Evolutionary conservation across 2,329 filamentous ascomycete species (phyloP).

Genomic region (Dactylellina leptospora): DNA sequence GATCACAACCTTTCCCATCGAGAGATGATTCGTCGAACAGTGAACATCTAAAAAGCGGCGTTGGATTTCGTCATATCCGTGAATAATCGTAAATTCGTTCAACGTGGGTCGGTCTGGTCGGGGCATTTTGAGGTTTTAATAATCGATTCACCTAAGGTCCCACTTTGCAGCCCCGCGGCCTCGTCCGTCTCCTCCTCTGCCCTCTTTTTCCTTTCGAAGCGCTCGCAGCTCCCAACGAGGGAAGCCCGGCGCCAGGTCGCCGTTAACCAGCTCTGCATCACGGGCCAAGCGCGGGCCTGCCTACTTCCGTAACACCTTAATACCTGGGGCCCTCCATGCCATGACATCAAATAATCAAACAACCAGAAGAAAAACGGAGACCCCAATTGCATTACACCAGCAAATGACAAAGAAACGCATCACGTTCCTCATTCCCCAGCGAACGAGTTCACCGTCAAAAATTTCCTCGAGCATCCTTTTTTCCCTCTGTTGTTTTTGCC

Average conservation of each 20-base stretch:
- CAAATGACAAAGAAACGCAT: slow-evolving; percentile 46
- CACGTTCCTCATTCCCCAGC: not conserved
- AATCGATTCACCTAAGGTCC: slow-evolving; percentile 11
- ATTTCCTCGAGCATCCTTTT: not conserved
- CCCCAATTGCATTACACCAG: slow-evolving; percentile 30
- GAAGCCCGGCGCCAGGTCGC: slow-evolving; percentile 33
- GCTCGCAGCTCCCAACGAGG: not conserved
- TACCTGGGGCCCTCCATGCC: not conserved
- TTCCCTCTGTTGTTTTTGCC: slow-evolving; percentile 11
- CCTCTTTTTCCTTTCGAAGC: not conserved
- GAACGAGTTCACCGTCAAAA: not conserved
- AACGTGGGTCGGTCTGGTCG: not conserved
- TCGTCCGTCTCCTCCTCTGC: not conserved
- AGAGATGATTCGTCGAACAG: too few species aligned
- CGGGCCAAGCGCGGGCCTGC: slow-evolving; percentile 6
- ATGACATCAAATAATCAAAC: slow-evolving; percentile 5
- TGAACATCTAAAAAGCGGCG: not conserved
- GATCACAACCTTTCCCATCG: too few species aligned
- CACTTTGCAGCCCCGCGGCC: not conserved
- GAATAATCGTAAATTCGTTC: not conserved
- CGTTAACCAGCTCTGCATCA: slow-evolving; percentile 31
- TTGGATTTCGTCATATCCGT: not conserved
- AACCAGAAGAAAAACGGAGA: too few species aligned
- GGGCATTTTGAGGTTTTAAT: not conserved
- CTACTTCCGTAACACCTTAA: not conserved